Conservation (phyloP, 2,329 filamentous ascomycete species). For the Dendrostoma leiphaemia region DNA sequence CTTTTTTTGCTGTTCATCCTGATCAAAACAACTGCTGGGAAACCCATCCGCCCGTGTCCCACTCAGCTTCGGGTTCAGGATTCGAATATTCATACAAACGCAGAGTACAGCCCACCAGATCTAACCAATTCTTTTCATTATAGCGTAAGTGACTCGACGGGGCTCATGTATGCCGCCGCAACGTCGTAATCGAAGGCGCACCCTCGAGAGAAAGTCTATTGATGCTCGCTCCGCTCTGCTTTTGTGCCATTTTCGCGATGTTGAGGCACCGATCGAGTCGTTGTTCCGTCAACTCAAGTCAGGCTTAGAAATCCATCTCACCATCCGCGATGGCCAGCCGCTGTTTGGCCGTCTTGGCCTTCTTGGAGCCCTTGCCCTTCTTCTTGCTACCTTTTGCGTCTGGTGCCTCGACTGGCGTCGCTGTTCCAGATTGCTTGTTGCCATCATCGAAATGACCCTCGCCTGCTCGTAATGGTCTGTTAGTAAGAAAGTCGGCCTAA, state of each 20-base stretch:
- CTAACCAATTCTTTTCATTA: neutral
- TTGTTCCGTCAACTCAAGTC: neutral
- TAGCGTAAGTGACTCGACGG: neutral
- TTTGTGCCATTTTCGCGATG: too few relatives aligned
- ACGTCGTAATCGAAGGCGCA: too few relatives aligned
- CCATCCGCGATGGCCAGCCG: slow-evolving; percentile 67
- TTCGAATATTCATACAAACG: too few relatives aligned
- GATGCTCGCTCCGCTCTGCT: neutral
- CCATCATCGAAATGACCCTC: slow-evolving; percentile 92
- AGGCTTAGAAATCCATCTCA: slow-evolving; percentile 34
- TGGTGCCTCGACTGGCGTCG: slow-evolving; percentile 69
- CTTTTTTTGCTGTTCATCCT: too few relatives aligned
- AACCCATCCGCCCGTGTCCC: too few relatives aligned
- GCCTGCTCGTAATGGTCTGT: slow-evolving; percentile 52
- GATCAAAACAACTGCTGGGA: too few relatives aligned
- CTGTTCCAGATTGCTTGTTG: slow-evolving; percentile 80
- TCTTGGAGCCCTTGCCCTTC: slow-evolving; percentile 53
- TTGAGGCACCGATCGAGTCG: too few relatives aligned
- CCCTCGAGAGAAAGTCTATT: neutral
- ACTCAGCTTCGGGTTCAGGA: too few relatives aligned
- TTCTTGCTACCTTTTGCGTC: slow-evolving; percentile 53
- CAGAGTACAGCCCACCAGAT: neutral
- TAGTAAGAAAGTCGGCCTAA: slow-evolving; percentile 21
- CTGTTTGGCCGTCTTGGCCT: slow-evolving; percentile 68
- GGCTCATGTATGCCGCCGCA: neutral